These are phyloP conservation scores for Ramularia collo-cygni DNA, from an alignment of 2,329 filamentous ascomycete species.

Conservation along the genomic window DNA sequence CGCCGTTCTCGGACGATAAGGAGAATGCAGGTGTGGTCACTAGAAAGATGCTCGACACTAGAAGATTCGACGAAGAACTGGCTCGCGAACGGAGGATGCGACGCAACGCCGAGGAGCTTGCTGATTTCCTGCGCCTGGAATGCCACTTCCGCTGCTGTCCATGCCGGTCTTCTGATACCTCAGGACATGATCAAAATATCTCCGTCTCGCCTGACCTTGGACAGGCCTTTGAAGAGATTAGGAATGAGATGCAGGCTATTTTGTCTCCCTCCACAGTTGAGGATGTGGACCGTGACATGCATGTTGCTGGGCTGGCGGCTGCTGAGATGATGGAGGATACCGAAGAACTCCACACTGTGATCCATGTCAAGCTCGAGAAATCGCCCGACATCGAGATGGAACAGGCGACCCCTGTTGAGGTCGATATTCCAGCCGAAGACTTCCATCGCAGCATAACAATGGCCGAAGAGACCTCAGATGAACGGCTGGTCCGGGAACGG, in stretches of 20 bases:
- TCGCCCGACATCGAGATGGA: conserved; percentile 13
- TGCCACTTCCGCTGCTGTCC: conserved; percentile 62
- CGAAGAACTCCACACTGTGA: conserved; percentile 3
- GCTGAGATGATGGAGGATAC: neutral
- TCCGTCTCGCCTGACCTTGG: conserved; percentile 11
- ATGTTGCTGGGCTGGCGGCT: conserved; percentile 3
- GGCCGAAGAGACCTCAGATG: conserved; percentile 9
- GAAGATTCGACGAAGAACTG: conserved; percentile 47
- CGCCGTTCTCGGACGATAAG: conserved; percentile 41
- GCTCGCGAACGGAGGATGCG: conserved; percentile 51
- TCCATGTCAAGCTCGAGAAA: conserved; percentile 9
- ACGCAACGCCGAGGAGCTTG: conserved; percentile 62
- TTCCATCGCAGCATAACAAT: conserved; percentile 23
- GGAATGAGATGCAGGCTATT: conserved; percentile 27
- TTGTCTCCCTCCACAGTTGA: conserved; percentile 58
- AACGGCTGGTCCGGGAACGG: neutral
- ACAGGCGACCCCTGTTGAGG: conserved; percentile 1
- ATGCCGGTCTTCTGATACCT: conserved; percentile 41
- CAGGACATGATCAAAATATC: conserved; percentile 27
- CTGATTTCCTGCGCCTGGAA: conserved; percentile 71
- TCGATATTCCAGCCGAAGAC: conserved; percentile 10
- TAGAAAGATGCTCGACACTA: conserved; percentile 41
- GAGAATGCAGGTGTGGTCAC: conserved; percentile 36
- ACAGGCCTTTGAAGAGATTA: conserved; percentile 16
- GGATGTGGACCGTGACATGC: conserved; percentile 42